These are phyloP conservation scores for Phoma herbarum DNA, from an alignment of 2,329 filamentous ascomycete species.

Conservation along the genomic window DNA sequence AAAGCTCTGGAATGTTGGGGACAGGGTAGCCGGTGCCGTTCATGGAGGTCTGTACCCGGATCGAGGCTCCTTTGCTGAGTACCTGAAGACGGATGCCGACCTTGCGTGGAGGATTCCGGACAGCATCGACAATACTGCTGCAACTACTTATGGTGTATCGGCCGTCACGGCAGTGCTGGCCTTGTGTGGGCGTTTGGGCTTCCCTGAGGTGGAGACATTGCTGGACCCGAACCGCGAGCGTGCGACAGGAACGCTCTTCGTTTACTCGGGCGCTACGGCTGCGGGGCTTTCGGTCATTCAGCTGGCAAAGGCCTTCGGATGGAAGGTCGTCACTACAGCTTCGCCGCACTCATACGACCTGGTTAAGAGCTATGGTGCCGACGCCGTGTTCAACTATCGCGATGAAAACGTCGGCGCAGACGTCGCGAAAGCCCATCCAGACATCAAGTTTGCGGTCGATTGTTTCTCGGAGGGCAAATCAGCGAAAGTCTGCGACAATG, in stretches of 20 bases:
- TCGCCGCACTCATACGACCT: constrained; percentile 25
- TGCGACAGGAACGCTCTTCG: not conserved
- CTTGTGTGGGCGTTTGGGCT: not conserved
- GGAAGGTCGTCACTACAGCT: constrained; percentile 17
- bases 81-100: not conserved
- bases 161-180: constrained; percentile 5
- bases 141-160: constrained; percentile 2
- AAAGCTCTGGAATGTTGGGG: constrained; percentile 1
- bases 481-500: constrained; percentile 37
- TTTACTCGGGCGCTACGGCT: constrained; percentile 18
- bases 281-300: constrained; percentile 21
- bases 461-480: constrained; percentile 47
- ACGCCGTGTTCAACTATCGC: constrained; percentile 51
- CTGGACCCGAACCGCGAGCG: not conserved
- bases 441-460: constrained; percentile 43
- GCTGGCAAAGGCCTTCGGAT: constrained; percentile 17
- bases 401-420: constrained; percentile 1
- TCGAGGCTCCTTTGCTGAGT: constrained; percentile 4
- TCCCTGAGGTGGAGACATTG: not conserved
- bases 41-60: constrained; percentile 2
- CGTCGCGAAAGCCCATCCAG: constrained; percentile 21
- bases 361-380: constrained; percentile 23
- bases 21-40: constrained; percentile 1
- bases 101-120: not conserved
- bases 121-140: not conserved